Evolutionary conservation across 108 stramenopile species (phyloP).

Genomic region (Cyclotella kingstonii): DNA sequence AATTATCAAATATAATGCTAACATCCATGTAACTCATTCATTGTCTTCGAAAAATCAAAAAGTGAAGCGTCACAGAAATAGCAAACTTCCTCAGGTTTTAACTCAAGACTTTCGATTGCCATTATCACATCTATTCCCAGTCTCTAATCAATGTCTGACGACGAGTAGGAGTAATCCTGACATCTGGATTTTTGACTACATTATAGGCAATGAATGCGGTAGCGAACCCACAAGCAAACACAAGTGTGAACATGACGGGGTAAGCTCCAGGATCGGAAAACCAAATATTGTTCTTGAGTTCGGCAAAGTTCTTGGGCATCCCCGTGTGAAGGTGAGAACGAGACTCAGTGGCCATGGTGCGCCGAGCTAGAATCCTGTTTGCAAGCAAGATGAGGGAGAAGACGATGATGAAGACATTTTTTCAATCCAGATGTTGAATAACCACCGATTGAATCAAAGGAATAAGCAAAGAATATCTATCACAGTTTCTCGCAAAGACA

Average conservation of each 20-base stretch:
- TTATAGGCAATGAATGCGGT: slow-evolving; percentile 36
- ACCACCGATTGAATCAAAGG: no score
- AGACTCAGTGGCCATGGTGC: slow-evolving; percentile 44
- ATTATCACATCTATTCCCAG: slow-evolving; percentile 49
- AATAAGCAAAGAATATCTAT: no score
- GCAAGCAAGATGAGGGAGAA: no score
- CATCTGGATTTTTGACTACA: slow-evolving; percentile 44
- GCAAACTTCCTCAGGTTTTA: slow-evolving; percentile 3
- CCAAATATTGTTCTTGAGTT: slow-evolving; percentile 53
- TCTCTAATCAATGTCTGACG: slow-evolving; percentile 59
- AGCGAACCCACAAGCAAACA: slow-evolving; percentile 48
- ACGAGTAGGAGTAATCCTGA: slow-evolving; percentile 46
- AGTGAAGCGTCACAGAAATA: no score
- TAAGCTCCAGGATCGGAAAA: slow-evolving; percentile 64
- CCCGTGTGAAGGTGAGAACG: slow-evolving; percentile 39
- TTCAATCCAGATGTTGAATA: no score
- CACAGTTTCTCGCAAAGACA: no score
- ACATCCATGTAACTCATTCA: no score
- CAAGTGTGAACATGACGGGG: slow-evolving; percentile 62
- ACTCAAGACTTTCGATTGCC: background rate
- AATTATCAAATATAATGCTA: no score
- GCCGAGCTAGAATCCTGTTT: no score
- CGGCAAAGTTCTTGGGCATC: slow-evolving; percentile 31
- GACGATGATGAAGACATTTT: no score
- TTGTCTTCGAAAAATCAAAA: no score